phyloP scores from a whole-genome alignment of 2,329 filamentous ascomycete species.

The Xylariaceae sp. region DNA sequence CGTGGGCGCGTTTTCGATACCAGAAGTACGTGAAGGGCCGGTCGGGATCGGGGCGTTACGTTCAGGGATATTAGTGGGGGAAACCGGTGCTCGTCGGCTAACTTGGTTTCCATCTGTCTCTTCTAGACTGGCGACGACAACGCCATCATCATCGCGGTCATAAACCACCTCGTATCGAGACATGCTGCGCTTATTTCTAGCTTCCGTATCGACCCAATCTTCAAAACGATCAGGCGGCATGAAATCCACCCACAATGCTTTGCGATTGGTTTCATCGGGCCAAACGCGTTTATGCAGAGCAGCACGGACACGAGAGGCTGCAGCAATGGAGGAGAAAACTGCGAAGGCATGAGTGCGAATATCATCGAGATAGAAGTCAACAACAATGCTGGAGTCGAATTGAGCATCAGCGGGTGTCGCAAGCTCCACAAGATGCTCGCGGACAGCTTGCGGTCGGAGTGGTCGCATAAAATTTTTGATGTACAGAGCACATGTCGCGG shows the following conservation, averaged over 20 bases:
- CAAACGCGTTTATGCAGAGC: slow-evolving; percentile 74
- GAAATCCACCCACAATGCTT: slow-evolving; percentile 84
- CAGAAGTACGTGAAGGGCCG: slow-evolving; percentile 29
- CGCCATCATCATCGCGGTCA: slow-evolving; percentile 49
- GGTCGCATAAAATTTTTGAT: slow-evolving; percentile 89
- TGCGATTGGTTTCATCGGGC: slow-evolving; percentile 81
- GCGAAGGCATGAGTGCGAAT: slow-evolving; percentile 87
- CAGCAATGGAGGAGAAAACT: slow-evolving; percentile 60
- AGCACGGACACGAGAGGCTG: slow-evolving; percentile 71
- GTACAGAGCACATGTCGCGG: slow-evolving; percentile 73
- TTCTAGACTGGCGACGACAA: slow-evolving; percentile 51
- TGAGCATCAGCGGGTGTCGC: slow-evolving; percentile 53
- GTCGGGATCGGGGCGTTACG: slow-evolving; percentile 29
- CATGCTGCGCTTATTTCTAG: slow-evolving; percentile 39
- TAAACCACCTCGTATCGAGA: slow-evolving; percentile 71
- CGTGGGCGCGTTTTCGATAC: slow-evolving; percentile 33
- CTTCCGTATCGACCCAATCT: slow-evolving; percentile 68
- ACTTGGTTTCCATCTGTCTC: slow-evolving; percentile 36
- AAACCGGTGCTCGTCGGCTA: slow-evolving; percentile 17
- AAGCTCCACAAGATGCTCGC: slow-evolving; percentile 63
- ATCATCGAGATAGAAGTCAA: slow-evolving; percentile 71
- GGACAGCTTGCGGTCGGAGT: slow-evolving; percentile 62
- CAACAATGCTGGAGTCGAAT: slow-evolving; percentile 51
- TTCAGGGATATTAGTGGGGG: slow-evolving; percentile 25
- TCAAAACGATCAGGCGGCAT: slow-evolving; percentile 68